These are phyloP conservation scores for Colletotrichum orchidophilum DNA, from an alignment of 2,329 filamentous ascomycete species.

Conservation along the genomic window DNA sequence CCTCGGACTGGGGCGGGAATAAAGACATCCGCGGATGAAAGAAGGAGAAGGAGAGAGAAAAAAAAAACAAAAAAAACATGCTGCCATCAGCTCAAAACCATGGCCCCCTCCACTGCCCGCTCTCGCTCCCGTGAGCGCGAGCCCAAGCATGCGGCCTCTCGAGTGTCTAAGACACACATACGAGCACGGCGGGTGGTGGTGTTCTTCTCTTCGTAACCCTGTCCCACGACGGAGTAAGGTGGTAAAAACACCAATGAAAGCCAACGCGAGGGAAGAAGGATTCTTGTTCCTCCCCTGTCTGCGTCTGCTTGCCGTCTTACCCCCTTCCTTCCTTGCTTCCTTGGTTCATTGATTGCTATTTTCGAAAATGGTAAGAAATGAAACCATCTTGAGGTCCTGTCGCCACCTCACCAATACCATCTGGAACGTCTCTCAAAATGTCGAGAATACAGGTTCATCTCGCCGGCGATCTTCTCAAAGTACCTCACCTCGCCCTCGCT, in stretches of 20 bases:
- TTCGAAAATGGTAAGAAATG: not conserved
- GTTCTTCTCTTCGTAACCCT: not conserved
- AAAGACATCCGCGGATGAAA: not conserved
- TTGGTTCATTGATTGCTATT: not conserved
- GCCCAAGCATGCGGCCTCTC: constrained; percentile 20
- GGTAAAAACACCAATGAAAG: not conserved
- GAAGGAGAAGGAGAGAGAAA: not conserved
- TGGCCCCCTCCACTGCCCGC: not conserved
- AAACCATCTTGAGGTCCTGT: not conserved
- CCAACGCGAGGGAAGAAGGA: not conserved
- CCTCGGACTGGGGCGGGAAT: not conserved
- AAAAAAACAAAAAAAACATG: not conserved
- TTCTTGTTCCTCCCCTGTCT: not conserved
- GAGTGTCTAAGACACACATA: constrained; percentile 30
- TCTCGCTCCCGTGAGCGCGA: constrained; percentile 26
- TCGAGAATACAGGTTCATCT: not conserved
- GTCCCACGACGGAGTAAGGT: too few relatives aligned
- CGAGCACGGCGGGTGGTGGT: not conserved
- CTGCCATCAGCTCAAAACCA: not conserved
- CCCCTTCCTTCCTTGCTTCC: not conserved
- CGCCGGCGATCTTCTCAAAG: not conserved
- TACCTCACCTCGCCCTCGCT: not conserved
- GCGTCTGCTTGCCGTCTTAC: constrained; percentile 1
- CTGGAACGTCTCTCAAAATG: not conserved
- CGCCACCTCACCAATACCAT: not conserved